These are phyloP conservation scores for Colletotrichum magnum DNA, from an alignment of 2,329 filamentous ascomycete genomes.

Conservation along the genomic window DNA sequence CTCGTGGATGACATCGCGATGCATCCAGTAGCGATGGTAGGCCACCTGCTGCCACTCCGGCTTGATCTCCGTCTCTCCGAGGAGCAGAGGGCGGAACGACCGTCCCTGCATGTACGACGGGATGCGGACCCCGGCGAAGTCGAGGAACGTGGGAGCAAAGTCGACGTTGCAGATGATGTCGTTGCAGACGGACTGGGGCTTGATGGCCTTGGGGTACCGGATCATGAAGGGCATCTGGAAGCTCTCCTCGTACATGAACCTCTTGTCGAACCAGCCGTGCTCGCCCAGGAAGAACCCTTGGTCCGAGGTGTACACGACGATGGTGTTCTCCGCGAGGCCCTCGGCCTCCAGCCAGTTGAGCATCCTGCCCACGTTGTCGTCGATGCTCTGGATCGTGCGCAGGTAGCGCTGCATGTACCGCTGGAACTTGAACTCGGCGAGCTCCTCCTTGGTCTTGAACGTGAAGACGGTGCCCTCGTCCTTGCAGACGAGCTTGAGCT, in stretches of 20 bases:
- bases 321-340: constrained; percentile 59
- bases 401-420: constrained; percentile 70
- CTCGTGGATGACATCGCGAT: constrained; percentile 64
- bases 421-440: constrained; percentile 69
- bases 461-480: constrained; percentile 62
- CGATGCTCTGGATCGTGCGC: constrained; percentile 65
- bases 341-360: constrained; percentile 61
- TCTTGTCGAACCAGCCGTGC: constrained; percentile 71
- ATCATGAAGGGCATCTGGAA: constrained; percentile 71
- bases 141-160: constrained; percentile 66
- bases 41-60: constrained; percentile 64
- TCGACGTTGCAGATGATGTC: constrained; percentile 69
- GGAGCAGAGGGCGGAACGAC: constrained; percentile 57
- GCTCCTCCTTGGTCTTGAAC: constrained; percentile 56
- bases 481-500: constrained; percentile 57
- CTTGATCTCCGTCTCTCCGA: constrained; percentile 51
- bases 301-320: constrained; percentile 67
- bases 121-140: constrained; percentile 55
- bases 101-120: constrained; percentile 68
- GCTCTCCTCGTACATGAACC: constrained; percentile 70
- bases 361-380: constrained; percentile 66
- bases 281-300: constrained; percentile 71
- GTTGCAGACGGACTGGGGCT: constrained; percentile 54
- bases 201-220: constrained; percentile 60
- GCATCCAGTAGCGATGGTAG: constrained; percentile 71